A percentile compares a stretch with the other conserved stretches of the same genome.
Conservation (phyloP, 306 rosid genomes). For the Quercus gilva region DNA sequence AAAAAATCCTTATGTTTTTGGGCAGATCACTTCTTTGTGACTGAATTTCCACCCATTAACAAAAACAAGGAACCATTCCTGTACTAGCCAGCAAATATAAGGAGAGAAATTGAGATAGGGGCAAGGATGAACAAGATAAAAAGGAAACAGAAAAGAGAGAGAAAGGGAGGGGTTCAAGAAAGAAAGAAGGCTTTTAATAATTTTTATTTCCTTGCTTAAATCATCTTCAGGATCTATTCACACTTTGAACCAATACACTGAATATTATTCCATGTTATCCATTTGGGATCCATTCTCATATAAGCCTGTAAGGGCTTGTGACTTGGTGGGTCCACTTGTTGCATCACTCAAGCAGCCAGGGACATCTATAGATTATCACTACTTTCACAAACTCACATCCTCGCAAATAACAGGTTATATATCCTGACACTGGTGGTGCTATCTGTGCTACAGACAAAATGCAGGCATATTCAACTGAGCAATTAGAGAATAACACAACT, state of each 20-base stretch:
- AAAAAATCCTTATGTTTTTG: neutral
- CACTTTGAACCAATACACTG: neutral
- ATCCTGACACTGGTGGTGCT: slow-evolving; percentile 1
- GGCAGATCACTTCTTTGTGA: neutral
- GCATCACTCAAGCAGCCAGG: neutral
- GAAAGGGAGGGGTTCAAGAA: neutral
- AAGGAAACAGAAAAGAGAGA: neutral
- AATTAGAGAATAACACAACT: neutral
- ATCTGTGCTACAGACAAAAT: slow-evolving; percentile 16
- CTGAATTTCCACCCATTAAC: neutral
- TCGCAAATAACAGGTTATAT: neutral
- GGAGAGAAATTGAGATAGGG: neutral
- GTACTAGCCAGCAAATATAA: neutral
- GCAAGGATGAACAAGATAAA: neutral
- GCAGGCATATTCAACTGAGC: slow-evolving; percentile 14
- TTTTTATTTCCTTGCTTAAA: neutral
- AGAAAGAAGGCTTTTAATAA: neutral
- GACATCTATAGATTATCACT: neutral
- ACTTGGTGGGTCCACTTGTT: neutral
- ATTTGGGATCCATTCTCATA: neutral
- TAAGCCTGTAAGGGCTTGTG: neutral
- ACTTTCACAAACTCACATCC: neutral
- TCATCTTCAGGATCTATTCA: neutral
- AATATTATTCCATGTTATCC: neutral
- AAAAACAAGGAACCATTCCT: neutral